Evolutionary conservation across 768 basidiomycete genomes (phyloP).

Genomic region (Leccinellum albellum): DNA sequence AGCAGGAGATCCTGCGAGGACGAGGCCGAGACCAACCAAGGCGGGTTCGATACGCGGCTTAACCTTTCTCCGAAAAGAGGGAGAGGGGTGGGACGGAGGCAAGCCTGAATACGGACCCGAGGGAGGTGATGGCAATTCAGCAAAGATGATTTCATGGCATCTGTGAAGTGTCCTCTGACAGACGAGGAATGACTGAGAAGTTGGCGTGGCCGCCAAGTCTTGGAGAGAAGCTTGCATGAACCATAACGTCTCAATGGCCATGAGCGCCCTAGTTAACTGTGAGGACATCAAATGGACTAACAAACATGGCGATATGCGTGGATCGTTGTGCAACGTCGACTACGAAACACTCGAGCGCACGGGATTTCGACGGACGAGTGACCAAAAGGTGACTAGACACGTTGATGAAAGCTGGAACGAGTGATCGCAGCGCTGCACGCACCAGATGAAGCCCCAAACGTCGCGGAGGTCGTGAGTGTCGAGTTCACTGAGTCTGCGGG

Average conservation of each 20-base stretch:
- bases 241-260: slow-evolving; percentile 75
- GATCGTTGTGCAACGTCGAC: slow-evolving; percentile 84
- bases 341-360: slow-evolving; percentile 92
- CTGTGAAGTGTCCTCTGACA: slow-evolving; percentile 88
- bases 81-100: slow-evolving; percentile 45
- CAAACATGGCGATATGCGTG: slow-evolving; percentile 93
- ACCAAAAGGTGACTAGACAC: slow-evolving; percentile 81
- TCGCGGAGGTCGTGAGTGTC: slow-evolving; percentile 71
- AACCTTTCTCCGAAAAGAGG: slow-evolving; percentile 58
- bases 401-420: slow-evolving; percentile 10
- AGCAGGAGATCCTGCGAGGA: slow-evolving; percentile 73
- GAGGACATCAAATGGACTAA: slow-evolving; percentile 45
- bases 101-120: slow-evolving; percentile 66
- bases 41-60: slow-evolving; percentile 71
- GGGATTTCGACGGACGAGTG: slow-evolving; percentile 86
- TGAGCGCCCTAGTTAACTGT: slow-evolving; percentile 11
- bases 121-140: slow-evolving; percentile 68
- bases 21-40: slow-evolving; percentile 78
- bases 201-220: slow-evolving; percentile 56
- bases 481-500: slow-evolving; percentile 64
- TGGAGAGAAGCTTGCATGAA: slow-evolving; percentile 95
- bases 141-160: slow-evolving; percentile 96
- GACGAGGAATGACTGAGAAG: slow-evolving; percentile 78
- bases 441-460: slow-evolving; percentile 91
- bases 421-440: slow-evolving; percentile 16